These are phyloP conservation scores for Fusarium longipes DNA, from an alignment of 2,329 filamentous ascomycete genomes.

Conservation along the genomic window DNA sequence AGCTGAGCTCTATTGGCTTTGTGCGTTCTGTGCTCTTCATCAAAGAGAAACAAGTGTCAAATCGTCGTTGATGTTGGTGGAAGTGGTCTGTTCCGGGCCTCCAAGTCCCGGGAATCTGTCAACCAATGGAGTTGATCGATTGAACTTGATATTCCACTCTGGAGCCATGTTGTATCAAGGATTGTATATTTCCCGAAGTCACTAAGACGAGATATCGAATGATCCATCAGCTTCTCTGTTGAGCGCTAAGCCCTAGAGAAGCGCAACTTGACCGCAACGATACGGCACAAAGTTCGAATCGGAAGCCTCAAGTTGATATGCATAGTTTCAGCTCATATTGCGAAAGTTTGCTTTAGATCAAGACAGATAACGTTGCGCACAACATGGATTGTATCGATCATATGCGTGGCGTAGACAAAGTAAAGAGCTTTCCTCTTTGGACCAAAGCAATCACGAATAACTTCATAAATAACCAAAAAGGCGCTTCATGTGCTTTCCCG, in stretches of 20 bases:
- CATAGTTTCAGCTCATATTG: neutral
- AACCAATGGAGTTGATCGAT: conserved; percentile 16
- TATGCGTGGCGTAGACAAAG: neutral
- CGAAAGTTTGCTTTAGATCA: neutral
- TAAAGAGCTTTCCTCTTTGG: neutral
- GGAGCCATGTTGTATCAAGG: neutral
- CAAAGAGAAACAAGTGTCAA: conserved; percentile 1
- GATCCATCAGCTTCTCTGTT: conserved; percentile 6
- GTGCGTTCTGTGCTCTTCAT: neutral
- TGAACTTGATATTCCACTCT: conserved; percentile 21
- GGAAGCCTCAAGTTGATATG: neutral
- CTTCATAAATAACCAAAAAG: neutral
- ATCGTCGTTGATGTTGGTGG: neutral
- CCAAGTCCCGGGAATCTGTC: conserved; percentile 21
- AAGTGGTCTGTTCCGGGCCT: conserved; percentile 32
- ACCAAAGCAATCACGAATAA: neutral
- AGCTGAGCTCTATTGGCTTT: neutral
- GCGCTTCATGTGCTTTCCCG: no score
- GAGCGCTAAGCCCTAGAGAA: conserved; percentile 13
- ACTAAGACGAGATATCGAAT: conserved; percentile 36
- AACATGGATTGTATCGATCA: neutral
- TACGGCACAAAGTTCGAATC: neutral
- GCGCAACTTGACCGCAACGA: conserved; percentile 10
- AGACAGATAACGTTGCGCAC: neutral
- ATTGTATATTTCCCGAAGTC: conserved; percentile 23